Evolutionary conservation across 139 green algal species (phyloP).

Genomic region (Raphidocelis subcapitata): DNA sequence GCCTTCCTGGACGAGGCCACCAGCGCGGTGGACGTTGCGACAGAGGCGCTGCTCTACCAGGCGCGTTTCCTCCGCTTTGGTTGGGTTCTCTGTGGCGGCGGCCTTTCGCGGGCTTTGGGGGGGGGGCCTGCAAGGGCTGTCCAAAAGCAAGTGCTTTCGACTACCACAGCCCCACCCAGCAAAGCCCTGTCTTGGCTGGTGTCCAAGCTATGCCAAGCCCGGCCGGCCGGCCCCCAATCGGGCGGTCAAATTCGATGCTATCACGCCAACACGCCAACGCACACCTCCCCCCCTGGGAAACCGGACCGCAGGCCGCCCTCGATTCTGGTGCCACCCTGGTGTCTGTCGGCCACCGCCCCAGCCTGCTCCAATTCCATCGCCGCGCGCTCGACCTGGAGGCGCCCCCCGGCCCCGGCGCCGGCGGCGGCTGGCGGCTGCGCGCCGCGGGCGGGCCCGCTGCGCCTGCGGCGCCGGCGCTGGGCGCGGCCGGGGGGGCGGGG

Average conservation of each 20-base stretch:
- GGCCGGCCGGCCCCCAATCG: no score
- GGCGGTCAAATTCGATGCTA: no score
- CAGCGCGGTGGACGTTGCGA: conserved; percentile 83
- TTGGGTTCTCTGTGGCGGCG: background rate
- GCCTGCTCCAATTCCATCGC: conserved; percentile 77
- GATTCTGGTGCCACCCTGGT: conserved; percentile 77
- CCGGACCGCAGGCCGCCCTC: conserved; percentile 30
- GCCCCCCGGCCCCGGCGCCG: no score
- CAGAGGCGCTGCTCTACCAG: conserved; percentile 85
- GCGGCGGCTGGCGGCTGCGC: no score
- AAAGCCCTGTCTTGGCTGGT: conserved; percentile 1
- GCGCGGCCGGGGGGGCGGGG: no score
- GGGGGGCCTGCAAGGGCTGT: background rate
- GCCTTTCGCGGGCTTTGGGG: background rate
- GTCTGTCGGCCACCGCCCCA: conserved; percentile 89
- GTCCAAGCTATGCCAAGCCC: background rate
- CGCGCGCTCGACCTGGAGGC: conserved; percentile 63
- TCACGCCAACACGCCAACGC: background rate
- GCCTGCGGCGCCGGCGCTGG: no score
- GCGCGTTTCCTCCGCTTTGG: conserved; percentile 26
- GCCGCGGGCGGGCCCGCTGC: no score
- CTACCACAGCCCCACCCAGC: background rate
- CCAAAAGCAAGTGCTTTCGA: background rate
- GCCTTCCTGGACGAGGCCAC: conserved; percentile 96
- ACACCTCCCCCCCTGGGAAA: background rate